These are phyloP conservation scores for Penicillium sp. DNA, from an alignment of 2,329 filamentous ascomycete species.

Conservation along the genomic window DNA sequence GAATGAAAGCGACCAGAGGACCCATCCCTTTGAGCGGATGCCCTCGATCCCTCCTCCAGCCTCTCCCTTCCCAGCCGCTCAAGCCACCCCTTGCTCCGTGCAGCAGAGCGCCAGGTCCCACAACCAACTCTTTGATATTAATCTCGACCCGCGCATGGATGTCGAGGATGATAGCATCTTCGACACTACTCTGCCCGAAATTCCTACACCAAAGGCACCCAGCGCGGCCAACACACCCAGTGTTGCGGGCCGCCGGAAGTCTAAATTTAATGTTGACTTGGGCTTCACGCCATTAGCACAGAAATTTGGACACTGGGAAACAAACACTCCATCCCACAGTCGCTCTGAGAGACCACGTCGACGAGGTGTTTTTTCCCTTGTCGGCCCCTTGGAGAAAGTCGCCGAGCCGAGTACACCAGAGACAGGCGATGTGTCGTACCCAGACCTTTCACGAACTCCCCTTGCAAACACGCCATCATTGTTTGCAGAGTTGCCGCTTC, in stretches of 20 bases:
- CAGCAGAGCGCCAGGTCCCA: slow-evolving; percentile 31
- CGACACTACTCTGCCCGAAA: slow-evolving; percentile 15
- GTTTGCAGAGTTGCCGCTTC: slow-evolving; percentile 20
- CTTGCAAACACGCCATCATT: slow-evolving; percentile 22
- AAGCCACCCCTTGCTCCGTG: slow-evolving; percentile 11
- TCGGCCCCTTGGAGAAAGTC: slow-evolving; percentile 26
- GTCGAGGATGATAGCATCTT: slow-evolving; percentile 14
- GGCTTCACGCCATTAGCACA: slow-evolving; percentile 69
- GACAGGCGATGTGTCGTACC: slow-evolving; percentile 25
- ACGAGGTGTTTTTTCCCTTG: slow-evolving; percentile 43
- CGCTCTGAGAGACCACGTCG: slow-evolving; percentile 31
- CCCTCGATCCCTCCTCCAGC: slow-evolving; percentile 23
- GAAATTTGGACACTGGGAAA: slow-evolving; percentile 66
- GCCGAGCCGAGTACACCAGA: slow-evolving; percentile 14
- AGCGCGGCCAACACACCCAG: slow-evolving; percentile 20
- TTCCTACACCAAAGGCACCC: slow-evolving; percentile 14
- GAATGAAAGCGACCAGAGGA: slow-evolving; percentile 16
- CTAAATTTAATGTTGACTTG: slow-evolving; percentile 37
- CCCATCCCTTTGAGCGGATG: slow-evolving; percentile 15
- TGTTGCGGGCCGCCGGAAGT: slow-evolving; percentile 13
- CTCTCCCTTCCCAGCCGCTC: slow-evolving; percentile 22
- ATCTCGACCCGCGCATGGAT: slow-evolving; percentile 11
- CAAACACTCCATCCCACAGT: slow-evolving; percentile 58
- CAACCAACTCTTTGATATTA: slow-evolving; percentile 26
- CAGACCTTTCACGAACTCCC: slow-evolving; percentile 24